These are phyloP conservation scores for Crithidia brevicula DNA, from an alignment of 208 protist genomes.

Conservation along the genomic window DNA sequence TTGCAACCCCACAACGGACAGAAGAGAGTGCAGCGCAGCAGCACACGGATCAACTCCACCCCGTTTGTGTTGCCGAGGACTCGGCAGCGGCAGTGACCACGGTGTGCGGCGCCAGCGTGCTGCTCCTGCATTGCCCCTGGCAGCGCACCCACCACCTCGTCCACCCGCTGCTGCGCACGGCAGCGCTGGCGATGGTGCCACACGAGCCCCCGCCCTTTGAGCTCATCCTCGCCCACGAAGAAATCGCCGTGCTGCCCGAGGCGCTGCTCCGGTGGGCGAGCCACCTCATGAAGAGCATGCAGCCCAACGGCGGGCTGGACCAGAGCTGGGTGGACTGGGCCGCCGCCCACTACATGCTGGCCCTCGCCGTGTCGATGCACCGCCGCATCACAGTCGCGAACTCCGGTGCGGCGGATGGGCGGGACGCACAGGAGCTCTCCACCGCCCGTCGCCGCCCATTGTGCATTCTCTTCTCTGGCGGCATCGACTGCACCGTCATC, in stretches of 20 bases:
- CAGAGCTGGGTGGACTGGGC: conserved; percentile 51
- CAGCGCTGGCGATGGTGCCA: conserved; percentile 13
- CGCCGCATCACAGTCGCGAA: conserved; percentile 59
- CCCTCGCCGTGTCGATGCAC: conserved; percentile 71
- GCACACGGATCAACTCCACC: conserved; percentile 25
- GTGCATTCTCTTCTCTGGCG: conserved; percentile 92
- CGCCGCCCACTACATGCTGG: conserved; percentile 65
- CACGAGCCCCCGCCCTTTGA: conserved; percentile 34
- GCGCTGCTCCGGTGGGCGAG: conserved; percentile 31
- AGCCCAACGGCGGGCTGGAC: conserved; percentile 25
- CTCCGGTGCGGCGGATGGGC: conserved; percentile 53
- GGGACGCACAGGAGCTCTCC: conserved; percentile 38
- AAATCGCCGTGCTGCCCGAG: conserved; percentile 35
- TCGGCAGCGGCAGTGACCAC: neutral
- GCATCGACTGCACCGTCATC: conserved; percentile 95
- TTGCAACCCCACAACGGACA: no score
- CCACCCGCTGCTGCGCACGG: conserved; percentile 53
- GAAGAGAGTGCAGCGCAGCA: no score
- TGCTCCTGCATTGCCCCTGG: conserved; percentile 69
- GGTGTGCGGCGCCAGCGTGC: conserved; percentile 15
- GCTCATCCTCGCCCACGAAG: conserved; percentile 35
- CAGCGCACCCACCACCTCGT: conserved; percentile 41
- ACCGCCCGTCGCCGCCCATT: conserved; percentile 62
- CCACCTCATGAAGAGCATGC: conserved; percentile 30
- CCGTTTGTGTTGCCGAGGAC: conserved; percentile 3